Evolutionary conservation across 805 yeast species (phyloP), one percentile per base, ranked within the genome.

Genomic region (Starmerella apicola): DNA sequence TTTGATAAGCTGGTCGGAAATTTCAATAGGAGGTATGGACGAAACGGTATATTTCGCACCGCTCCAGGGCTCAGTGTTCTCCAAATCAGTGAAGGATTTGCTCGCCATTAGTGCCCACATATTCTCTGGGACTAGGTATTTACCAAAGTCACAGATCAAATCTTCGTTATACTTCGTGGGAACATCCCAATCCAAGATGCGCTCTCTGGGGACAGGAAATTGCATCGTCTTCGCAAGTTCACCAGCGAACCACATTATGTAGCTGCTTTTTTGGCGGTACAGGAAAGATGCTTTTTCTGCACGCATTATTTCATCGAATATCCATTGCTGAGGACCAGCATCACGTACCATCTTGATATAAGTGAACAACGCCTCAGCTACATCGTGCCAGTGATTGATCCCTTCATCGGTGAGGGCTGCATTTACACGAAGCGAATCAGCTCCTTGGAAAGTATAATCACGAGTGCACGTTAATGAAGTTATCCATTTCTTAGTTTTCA

Each of bases 321-420:
- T 66, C 86, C 93, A 82, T 50, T 76, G 64, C 51, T 81, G 77
- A 0, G 94, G 88, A 6, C 73, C 72, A 9, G 68, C 65, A 4
- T 57, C 48, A 36, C 60, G 57, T 24, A 88, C 55, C 66, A 86
- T 59, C 45, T 72, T 68, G 38, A 91, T 61, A 59, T 84, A 91
- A 54, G 81, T 79, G 59, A 88, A 88, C 2, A 74, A 60, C 28
- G 70, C 64, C 30, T 63, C 65, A 1, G 78, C 53, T 2, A 88
- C 72, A 7, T 69, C 70, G 39, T 76, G 65, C 66, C 83, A 79
- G 46, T 80, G 62, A 3, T 46, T 52, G 29, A 62, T 41, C 3
- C 97, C 97, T n/a, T 64, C 62, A 9, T 74, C 72, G 2, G 97
- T 85, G 39, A 88, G 67, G 39, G 81, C 93, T 32, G 84, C 63